These are phyloP conservation scores for Sporothrix inflata DNA, from an alignment of 2,329 filamentous ascomycete genomes.

Conservation along the genomic window DNA sequence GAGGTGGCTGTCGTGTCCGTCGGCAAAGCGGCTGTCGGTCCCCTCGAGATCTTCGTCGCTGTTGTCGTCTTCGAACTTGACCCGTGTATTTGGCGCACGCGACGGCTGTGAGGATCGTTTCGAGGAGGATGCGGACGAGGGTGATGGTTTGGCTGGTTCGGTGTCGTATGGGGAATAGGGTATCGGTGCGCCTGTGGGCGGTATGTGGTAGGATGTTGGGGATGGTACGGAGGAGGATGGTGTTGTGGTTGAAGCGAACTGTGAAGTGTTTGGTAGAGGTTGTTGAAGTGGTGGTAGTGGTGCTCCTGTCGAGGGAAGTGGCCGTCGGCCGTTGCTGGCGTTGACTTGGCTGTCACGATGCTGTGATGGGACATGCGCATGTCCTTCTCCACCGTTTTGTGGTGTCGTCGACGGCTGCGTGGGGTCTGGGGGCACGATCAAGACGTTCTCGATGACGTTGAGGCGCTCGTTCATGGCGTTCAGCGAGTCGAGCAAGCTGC, in stretches of 20 bases:
- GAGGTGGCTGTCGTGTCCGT: background rate
- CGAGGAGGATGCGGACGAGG: background rate
- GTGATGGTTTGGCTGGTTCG: background rate
- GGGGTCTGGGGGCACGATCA: slow-evolving; percentile 30
- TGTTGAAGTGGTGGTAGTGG: background rate
- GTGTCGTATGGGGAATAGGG: background rate
- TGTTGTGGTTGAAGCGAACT: background rate
- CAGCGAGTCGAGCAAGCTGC: slow-evolving; percentile 38
- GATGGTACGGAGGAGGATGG: background rate
- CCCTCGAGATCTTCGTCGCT: background rate
- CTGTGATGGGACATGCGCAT: background rate
- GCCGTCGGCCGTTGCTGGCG: background rate
- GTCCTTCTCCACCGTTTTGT: background rate
- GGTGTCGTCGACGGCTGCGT: slow-evolving; percentile 1
- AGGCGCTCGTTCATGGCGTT: slow-evolving; percentile 41
- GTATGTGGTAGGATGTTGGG: background rate
- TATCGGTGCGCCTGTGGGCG: background rate
- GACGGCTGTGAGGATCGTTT: background rate
- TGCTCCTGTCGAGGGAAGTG: background rate
- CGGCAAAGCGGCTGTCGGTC: background rate
- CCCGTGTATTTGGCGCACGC: background rate
- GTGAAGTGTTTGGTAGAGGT: background rate
- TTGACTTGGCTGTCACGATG: background rate
- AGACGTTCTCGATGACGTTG: slow-evolving; percentile 37
- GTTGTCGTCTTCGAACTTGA: slow-evolving; percentile 13